Base-by-base conservation (phyloP, 495 filamentous ascomycete genomes). In the Letharia columbiana region DNA sequence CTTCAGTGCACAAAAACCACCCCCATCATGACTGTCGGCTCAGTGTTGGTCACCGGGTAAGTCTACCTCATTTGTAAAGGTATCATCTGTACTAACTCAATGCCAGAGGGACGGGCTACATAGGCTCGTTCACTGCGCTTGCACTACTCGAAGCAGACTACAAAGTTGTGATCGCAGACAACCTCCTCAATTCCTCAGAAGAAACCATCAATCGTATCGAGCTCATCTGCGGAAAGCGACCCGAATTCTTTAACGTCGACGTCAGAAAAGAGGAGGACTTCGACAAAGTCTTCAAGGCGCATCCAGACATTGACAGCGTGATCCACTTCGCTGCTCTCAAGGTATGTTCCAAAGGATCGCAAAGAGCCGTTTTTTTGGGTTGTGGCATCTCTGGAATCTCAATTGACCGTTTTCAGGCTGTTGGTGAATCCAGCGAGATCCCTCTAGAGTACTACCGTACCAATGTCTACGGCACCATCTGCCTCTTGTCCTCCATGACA, bases 321-420 rank as follows among this genome's bases (percentile, higher is more conserved):
- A 97, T 98, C 67, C 94, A 98, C 80, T 98, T 98, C 75, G 95
- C 94, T 59, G 94, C 94, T 23, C 83, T 98, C 69, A 98, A 98
- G 89, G 92, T 91, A 77, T 67, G 83, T 73, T 59, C 62, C 20
- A 33, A n/a, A 35, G 42, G 11, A 57, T 50, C 60, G 20, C 39
- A 28, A 33, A 17, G 18, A 60, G 49, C n/a, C 28, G 7, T 3
- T 11, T 28, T 1, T 50, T 50, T 8, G 33, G 23, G 7, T n/a
- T 2, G 17, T 18, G 45, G 41, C 39, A 39, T 5, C 23, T 28
- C n/a, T 45, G 54, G 33, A 49, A 33, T 4, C 9, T 67, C 12
- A 20, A 41, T 40, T 64, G 44, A 62, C 44, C 54, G 10, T 18
- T 58, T 63, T 41, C 66, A 96, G 92, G 92, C 95, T 47, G 94